Evolutionary conservation across 345 rosid species (phyloP), one percentile per base, ranked within the genome.

Genomic region (Linum trigynum): DNA sequence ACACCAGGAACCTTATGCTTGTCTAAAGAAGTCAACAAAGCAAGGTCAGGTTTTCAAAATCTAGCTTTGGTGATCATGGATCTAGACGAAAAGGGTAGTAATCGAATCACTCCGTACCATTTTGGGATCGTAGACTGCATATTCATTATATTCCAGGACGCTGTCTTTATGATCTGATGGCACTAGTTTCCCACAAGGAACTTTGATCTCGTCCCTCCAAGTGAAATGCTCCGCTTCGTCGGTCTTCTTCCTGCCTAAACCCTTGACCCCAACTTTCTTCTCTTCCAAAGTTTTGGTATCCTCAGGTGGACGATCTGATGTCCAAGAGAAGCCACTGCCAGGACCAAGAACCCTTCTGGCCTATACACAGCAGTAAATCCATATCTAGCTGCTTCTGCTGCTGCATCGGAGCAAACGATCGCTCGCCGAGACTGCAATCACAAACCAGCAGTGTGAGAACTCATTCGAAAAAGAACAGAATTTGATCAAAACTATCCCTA

Each of bases 391-490:
- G 95, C 99, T 71, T 94, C 95, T 11, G 92, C 89, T 0, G 91
- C 90, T 17, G 91, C 88, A 74, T 90, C 97, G 0, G 87, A 84
- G 53, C 95, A 88, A n/a, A 94, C 87, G 5, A 90, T 81, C 0
- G 89, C 97, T 67, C 55, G 84, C 53, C 96, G 96, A 53, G 90
- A 83, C 99, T 88, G 71, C 1, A 5, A 61, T 2, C 11, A 12
- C 35, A 7, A 17, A 17, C 4, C 9, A 17, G 23, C 36, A 37
- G 38, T 57, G 32, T n/a, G 16, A 17, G 14, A 4, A n/a, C 16
- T 17, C 38, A n/a, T 56, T 23, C 32, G 32, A 38, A 5, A 7
- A 5, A 41, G 32, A 23, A 23, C 32, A 11, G 50, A 12, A 48
- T 48, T 48, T 48, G 11, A 4, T 12, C 45, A 39, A n/a, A 15